A percentile compares a stretch with the other conserved stretches of the same genome.
Evolutionary conservation across 139 green algal genomes (phyloP).

Genomic region (Desmodesmus armatus): DNA sequence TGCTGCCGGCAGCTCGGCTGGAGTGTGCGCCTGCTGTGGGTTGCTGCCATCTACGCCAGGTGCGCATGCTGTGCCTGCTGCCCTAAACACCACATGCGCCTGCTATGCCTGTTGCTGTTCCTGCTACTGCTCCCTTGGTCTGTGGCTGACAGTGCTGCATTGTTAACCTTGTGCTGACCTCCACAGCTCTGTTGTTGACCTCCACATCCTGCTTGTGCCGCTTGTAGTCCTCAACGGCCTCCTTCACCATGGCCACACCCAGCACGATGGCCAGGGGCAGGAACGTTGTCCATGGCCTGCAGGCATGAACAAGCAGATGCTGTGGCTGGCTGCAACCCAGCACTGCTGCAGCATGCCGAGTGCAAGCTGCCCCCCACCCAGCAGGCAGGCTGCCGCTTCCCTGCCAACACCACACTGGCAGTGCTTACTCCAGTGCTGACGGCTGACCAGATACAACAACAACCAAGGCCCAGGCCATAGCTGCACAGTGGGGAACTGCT

Average conservation of each 20-base stretch:
- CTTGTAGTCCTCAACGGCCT: conserved; percentile 83
- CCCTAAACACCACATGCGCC: too few relatives aligned
- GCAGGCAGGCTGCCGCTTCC: background rate
- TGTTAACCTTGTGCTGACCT: conserved; percentile 50
- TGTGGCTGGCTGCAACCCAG: background rate
- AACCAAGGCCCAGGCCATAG: background rate
- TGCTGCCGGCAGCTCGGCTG: too few relatives aligned
- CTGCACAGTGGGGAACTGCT: background rate
- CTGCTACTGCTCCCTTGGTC: background rate
- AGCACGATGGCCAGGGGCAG: conserved; percentile 80
- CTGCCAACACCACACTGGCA: background rate
- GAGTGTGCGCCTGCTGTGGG: too few relatives aligned
- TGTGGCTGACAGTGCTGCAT: background rate
- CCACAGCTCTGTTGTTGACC: conserved; percentile 76
- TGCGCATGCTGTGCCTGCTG: too few relatives aligned
- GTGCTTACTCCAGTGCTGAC: background rate
- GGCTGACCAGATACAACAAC: background rate
- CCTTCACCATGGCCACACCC: conserved; percentile 83
- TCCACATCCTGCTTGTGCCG: conserved; percentile 77
- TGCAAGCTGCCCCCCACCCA: background rate
- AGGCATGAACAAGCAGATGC: background rate
- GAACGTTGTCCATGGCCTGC: conserved; percentile 69
- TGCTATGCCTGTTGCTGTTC: background rate
- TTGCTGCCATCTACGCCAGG: too few relatives aligned
- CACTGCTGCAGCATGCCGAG: background rate